Evolutionary conservation across 2,329 filamentous ascomycete species (phyloP), one percentile per base, ranked within the genome.

Genomic region (Fusarium sarcochroum): DNA sequence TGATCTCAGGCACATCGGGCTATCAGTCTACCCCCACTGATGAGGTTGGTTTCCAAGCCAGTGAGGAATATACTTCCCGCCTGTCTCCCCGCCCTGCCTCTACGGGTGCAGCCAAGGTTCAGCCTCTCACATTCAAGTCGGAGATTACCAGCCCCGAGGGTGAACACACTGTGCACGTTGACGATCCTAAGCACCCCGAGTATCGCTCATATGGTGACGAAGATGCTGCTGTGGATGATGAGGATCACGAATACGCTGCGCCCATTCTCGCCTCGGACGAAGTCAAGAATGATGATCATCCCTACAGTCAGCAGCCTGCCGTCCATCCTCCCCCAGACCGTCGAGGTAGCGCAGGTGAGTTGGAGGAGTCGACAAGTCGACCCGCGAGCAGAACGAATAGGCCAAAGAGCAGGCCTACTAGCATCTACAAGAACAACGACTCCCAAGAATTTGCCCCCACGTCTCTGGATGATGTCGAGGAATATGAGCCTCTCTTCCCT

Each of bases 401-500:
- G 34, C 80, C 84, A 32, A 91, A 69, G 51, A 72, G 67, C 45
- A 68, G 73, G 21, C 80, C 83, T 32, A 91, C 69, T n/a, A 76
- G 88, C 76, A 81, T 90, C 40, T 89, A 90, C 76, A 88, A 86
- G 67, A 83, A 81, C 45, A 80, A 85, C 8, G 82, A 85, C 17
- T 81, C 82, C 55, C 72, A 78, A 13, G 83, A 90, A 78, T 77
- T 90, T 78, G 81, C 81, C 75, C 80, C 88, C 42, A 94, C 91
- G 5, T 93, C 92, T 7, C 82, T 97, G 10, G 93, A 97, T 73
- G 91, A 97, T 74, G 92, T 97, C 7, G 91, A 94, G 73, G 94
- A 98, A 78, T 98, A 98, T 75, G 95, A 98, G 77, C 96, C 96
- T 3, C 83, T 99, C 5, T 99, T 99, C 80, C 90, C 93, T 0